Percentiles rank a stretch among this genome's conserved stretches.
Conservation (phyloP, 2,329 filamentous ascomycete species). For the Pseudocercospora ulei region DNA sequence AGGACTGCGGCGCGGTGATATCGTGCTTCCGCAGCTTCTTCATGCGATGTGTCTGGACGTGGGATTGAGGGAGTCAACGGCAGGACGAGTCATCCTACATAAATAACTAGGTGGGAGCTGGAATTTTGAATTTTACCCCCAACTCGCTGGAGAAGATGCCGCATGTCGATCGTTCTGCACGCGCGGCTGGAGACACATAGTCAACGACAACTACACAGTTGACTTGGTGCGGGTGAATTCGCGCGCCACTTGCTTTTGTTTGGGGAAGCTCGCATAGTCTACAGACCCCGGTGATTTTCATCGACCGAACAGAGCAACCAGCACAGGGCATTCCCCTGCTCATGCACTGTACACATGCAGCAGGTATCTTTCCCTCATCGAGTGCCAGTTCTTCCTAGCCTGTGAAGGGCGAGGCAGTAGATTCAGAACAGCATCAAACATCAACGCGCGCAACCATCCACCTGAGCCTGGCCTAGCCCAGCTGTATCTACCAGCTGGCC, state of each 20-base stretch:
- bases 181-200: no score
- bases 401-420: constrained; percentile 22
- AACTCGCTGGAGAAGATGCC: constrained; percentile 6
- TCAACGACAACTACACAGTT: neutral
- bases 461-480: no score
- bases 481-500: constrained; percentile 42
- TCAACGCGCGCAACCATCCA: constrained; percentile 14
- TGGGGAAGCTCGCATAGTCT: constrained; percentile 22
- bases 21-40: constrained; percentile 31
- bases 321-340: constrained; percentile 96
- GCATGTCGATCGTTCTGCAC: no score
- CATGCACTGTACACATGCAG: constrained; percentile 31
- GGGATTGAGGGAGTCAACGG: constrained; percentile 13
- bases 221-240: neutral
- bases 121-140: constrained; percentile 8
- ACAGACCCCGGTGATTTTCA: constrained; percentile 30
- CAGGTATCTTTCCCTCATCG: constrained; percentile 99
- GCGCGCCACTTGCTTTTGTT: constrained; percentile 15
- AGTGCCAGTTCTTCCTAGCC: constrained; percentile 49
- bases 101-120: no score
- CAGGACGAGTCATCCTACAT: constrained; percentile 12
- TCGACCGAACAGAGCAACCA: constrained; percentile 32
- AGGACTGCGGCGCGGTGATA: constrained; percentile 25
- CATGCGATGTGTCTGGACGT: constrained; percentile 21
- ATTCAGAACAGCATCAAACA: constrained; percentile 15